These are phyloP conservation scores for Cyberlindnera nakhonratchasimensis DNA, from an alignment of 805 yeast genomes.

Conservation along the genomic window DNA sequence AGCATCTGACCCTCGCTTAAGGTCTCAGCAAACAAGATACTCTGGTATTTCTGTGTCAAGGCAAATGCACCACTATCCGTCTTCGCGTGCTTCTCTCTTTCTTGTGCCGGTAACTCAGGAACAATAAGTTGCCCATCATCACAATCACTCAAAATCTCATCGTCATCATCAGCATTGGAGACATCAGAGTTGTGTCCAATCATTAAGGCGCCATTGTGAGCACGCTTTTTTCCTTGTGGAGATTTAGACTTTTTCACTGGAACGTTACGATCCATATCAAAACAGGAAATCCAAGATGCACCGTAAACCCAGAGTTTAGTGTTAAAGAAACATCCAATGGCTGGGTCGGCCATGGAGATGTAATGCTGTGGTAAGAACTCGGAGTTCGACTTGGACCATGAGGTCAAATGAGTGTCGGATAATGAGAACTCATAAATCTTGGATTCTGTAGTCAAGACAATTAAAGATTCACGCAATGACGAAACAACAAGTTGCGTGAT, in stretches of 20 bases:
- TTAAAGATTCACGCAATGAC: conserved; percentile 41
- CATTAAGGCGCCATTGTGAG: conserved; percentile 39
- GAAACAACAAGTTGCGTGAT: conserved; percentile 65
- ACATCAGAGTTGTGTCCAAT: conserved; percentile 38
- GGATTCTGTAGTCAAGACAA: conserved; percentile 71
- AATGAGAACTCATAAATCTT: conserved; percentile 66
- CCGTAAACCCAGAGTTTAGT: conserved; percentile 83
- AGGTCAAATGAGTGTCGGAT: conserved; percentile 41
- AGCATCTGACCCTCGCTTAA: conserved; percentile 37
- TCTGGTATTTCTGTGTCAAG: conserved; percentile 72
- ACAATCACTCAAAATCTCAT: conserved; percentile 25
- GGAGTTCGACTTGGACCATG: conserved; percentile 78
- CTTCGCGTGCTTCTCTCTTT: conserved; percentile 26
- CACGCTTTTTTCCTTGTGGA: conserved; percentile 34
- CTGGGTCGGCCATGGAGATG: conserved; percentile 54
- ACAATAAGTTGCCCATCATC: conserved; percentile 24
- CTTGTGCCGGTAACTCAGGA: conserved; percentile 28
- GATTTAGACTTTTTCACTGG: conserved; percentile 37
- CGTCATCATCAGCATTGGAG: conserved; percentile 22
- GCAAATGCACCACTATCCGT: conserved; percentile 50
- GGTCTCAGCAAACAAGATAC: conserved; percentile 54
- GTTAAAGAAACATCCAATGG: conserved; percentile 62
- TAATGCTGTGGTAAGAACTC: conserved; percentile 71
- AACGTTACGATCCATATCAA: conserved; percentile 59
- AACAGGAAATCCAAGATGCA: conserved; percentile 70